phyloP scores from a whole-genome alignment of 2,329 filamentous ascomycete species.

The Monilinia fructicola region DNA sequence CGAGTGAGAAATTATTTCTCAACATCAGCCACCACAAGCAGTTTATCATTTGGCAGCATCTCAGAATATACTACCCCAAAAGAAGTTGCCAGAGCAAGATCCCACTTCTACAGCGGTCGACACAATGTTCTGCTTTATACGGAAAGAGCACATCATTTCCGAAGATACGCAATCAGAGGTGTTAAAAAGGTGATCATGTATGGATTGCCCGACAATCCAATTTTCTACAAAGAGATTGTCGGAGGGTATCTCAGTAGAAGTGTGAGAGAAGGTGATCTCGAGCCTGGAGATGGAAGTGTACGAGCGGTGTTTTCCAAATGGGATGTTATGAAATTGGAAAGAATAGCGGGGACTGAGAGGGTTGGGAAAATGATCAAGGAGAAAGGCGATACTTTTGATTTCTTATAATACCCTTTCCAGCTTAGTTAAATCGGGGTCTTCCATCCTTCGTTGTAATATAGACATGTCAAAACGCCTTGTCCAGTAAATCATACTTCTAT shows the following conservation, averaged over 20 bases:
- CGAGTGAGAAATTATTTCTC: slow-evolving; percentile 90
- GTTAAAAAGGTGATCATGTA: slow-evolving; percentile 87
- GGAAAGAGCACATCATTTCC: slow-evolving; percentile 94
- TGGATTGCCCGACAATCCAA: slow-evolving; percentile 81
- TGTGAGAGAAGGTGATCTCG: slow-evolving; percentile 55
- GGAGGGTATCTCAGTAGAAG: slow-evolving; percentile 64
- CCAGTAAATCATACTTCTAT: slow-evolving; percentile 23
- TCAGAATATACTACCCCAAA: slow-evolving; percentile 82
- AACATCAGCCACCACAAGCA: slow-evolving; percentile 58
- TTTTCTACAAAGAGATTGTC: slow-evolving; percentile 76
- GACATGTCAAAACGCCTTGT: slow-evolving; percentile 18
- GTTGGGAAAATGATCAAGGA: slow-evolving; percentile 82
- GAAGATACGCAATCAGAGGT: slow-evolving; percentile 78
- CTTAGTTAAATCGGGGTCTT: background rate
- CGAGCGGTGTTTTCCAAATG: slow-evolving; percentile 78
- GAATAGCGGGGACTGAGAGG: slow-evolving; percentile 78
- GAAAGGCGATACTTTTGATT: slow-evolving; percentile 89
- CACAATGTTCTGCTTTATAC: slow-evolving; percentile 87
- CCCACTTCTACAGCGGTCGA: slow-evolving; percentile 80
- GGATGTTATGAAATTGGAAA: slow-evolving; percentile 85
- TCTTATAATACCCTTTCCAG: slow-evolving; percentile 58
- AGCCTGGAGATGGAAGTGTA: slow-evolving; percentile 59
- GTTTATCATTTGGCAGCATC: slow-evolving; percentile 72
- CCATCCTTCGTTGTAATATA: slow-evolving; percentile 13
- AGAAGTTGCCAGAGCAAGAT: slow-evolving; percentile 79